These are phyloP conservation scores for Eucalyptus viminalis DNA, from an alignment of 345 rosid species.

Conservation along the genomic window DNA sequence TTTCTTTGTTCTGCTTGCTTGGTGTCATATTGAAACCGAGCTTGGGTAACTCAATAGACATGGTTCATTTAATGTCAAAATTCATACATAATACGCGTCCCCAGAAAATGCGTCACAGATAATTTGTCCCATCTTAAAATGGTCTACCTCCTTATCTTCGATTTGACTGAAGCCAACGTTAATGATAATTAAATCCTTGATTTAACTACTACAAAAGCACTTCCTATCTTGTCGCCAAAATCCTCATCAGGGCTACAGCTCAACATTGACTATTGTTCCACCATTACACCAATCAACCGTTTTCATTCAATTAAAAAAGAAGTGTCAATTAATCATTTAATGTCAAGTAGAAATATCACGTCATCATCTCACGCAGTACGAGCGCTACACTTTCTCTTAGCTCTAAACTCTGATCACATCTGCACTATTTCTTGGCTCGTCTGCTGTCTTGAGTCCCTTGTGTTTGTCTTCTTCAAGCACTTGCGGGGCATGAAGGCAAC, in stretches of 20 bases:
- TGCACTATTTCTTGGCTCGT: neutral
- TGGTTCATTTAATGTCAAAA: no score
- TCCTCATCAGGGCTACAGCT: neutral
- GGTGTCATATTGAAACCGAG: no score
- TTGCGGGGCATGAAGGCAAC: neutral
- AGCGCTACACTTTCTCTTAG: neutral
- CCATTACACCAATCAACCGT: no score
- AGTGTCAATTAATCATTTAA: neutral
- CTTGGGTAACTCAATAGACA: no score
- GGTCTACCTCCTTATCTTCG: neutral
- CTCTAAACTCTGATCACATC: neutral
- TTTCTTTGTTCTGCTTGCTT: no score
- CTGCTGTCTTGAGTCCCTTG: neutral
- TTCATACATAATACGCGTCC: no score
- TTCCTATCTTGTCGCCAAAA: neutral
- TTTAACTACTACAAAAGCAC: neutral
- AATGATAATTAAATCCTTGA: neutral
- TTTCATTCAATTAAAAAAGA: no score
- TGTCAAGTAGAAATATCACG: neutral
- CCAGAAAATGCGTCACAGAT: no score
- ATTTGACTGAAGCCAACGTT: neutral
- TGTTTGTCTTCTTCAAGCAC: neutral
- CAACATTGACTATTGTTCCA: no score
- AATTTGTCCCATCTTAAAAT: neutral
- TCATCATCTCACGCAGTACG: rapidly evolving